Evolutionary conservation across 2,329 filamentous ascomycete genomes (phyloP), one percentile per base, ranked within the genome.

Genomic region (Lachnellula occidentalis): DNA sequence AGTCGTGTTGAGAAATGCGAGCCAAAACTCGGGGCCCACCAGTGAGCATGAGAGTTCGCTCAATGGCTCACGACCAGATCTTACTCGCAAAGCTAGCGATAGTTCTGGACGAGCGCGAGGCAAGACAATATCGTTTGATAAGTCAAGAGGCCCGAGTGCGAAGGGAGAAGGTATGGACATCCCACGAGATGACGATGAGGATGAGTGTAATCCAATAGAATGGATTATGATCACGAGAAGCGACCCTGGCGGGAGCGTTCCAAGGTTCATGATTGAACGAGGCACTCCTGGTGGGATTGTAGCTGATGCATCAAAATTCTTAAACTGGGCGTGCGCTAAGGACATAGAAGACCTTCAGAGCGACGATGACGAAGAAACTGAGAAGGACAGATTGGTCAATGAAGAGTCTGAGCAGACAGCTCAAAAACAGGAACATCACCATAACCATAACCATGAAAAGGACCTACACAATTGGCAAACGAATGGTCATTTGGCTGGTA

Each of bases 181-280:
- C 24, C 49, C 61, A 50, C 59, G 50, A 58, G 70, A 73, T 45
- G 66, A 67, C 1, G 70, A 72, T n/a, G 75, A 80, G 34, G 71
- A 74, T 2, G 81, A 85, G 59, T 70, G 73, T 8, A 86, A 85
- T 60, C 83, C 85, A 0, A 79, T 89, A 1, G 85, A 88, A 67
- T 89, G 86, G 86, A 83, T 87, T 54, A 88, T 88, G 86, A 78
- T 89, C 43, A 88, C 85, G 5, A 73, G 86, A 50, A 86, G 82
- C 68, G 85, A 88, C 65, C 85, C 86, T n/a, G 86, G 86, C 24
- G 86, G 86, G 27, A 86, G 79, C 51, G 86, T 88, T 22, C 86
- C 86, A 3, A 76, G 83, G 27, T 89, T 87, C 71, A 82, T 89
- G 78, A 83, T 88, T 21, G 86, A 88, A 63, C 75, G 85, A 62